Evolutionary conservation across 768 basidiomycete genomes (phyloP).

Genomic region (Pleurotus giganteus): DNA sequence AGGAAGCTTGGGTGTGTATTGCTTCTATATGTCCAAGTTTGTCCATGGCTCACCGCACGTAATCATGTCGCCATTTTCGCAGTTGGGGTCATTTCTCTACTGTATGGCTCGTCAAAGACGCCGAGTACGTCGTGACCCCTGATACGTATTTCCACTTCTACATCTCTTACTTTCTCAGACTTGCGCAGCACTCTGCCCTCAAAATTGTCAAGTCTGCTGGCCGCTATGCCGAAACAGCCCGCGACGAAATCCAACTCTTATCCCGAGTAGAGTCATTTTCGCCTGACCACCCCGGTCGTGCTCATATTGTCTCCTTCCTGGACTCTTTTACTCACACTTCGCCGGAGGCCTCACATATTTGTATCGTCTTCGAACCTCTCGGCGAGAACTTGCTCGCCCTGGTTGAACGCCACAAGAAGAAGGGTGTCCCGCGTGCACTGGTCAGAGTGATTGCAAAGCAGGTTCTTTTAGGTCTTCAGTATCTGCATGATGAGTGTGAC

Average conservation of each 20-base stretch:
- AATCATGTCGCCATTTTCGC: constrained; percentile 18
- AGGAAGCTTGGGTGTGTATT: constrained; percentile 80
- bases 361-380: constrained; percentile 88
- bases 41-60: constrained; percentile 17
- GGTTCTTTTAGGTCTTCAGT: constrained; percentile 84
- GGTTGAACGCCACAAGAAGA: constrained; percentile 76
- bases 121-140: constrained; percentile 47
- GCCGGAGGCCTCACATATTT: constrained; percentile 75
- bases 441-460: constrained; percentile 88
- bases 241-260: constrained; percentile 93
- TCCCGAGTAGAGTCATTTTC: constrained; percentile 69
- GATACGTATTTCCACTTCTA: neutral
- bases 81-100: constrained; percentile 97
- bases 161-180: constrained; percentile 36
- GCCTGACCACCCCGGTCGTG: constrained; percentile 74
- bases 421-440: constrained; percentile 76
- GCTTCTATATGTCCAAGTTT: constrained; percentile 4
- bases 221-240: constrained; percentile 94
- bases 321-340: constrained; percentile 76
- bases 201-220: constrained; percentile 95
- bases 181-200: constrained; percentile 78
- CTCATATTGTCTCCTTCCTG: constrained; percentile 84
- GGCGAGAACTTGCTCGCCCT: constrained; percentile 77
- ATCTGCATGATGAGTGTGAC: constrained; percentile 90
- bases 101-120: constrained; percentile 87